These are phyloP conservation scores for Cutaneotrichosporon sp. DNA, from an alignment of 1,284 basidiomycete genomes.

Conservation along the genomic window DNA sequence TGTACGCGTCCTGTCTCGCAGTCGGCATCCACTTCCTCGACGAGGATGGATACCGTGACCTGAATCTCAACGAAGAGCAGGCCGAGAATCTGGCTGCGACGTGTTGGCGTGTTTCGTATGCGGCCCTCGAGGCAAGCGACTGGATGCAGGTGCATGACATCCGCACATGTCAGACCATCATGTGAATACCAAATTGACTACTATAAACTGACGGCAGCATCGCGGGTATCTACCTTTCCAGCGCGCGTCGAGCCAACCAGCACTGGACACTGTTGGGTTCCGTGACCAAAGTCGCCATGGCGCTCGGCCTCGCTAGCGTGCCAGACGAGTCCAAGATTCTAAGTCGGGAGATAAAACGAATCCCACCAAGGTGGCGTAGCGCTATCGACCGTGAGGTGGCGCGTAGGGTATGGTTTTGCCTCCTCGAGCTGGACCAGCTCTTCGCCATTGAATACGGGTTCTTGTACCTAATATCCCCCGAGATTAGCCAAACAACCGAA, in stretches of 20 bases:
- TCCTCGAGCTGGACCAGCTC: slow-evolving; percentile 27
- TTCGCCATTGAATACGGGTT: slow-evolving; percentile 28
- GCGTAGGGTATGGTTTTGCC: slow-evolving; percentile 24
- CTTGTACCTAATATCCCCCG: slow-evolving; percentile 23
- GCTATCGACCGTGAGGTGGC: slow-evolving; percentile 26
- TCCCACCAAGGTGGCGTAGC: slow-evolving; percentile 19
- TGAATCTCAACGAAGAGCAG: slow-evolving; percentile 31
- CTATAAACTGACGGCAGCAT: slow-evolving; percentile 12
- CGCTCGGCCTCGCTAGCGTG: slow-evolving; percentile 15
- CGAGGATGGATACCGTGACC: slow-evolving; percentile 20
- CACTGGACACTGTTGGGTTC: slow-evolving; percentile 27
- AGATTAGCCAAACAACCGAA: slow-evolving; percentile 25
- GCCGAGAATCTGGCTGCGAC: slow-evolving; percentile 27
- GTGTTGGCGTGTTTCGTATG: slow-evolving; percentile 25
- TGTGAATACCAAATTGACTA: slow-evolving; percentile 7
- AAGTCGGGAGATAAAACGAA: slow-evolving; percentile 8
- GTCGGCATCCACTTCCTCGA: slow-evolving; percentile 27
- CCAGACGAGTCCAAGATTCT: slow-evolving; percentile 16
- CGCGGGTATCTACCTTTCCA: slow-evolving; percentile 21
- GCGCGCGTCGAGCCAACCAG: slow-evolving; percentile 21
- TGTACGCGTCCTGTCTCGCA: slow-evolving; percentile 23
- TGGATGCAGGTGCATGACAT: slow-evolving; percentile 32
- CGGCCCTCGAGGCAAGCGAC: slow-evolving; percentile 24
- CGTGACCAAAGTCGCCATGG: slow-evolving; percentile 25
- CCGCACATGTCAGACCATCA: slow-evolving; percentile 21